A percentile compares a stretch with the other conserved stretches of the same genome.
Evolutionary conservation across 2,329 filamentous ascomycete species (phyloP).

Genomic region (Sporothrix protearum): DNA sequence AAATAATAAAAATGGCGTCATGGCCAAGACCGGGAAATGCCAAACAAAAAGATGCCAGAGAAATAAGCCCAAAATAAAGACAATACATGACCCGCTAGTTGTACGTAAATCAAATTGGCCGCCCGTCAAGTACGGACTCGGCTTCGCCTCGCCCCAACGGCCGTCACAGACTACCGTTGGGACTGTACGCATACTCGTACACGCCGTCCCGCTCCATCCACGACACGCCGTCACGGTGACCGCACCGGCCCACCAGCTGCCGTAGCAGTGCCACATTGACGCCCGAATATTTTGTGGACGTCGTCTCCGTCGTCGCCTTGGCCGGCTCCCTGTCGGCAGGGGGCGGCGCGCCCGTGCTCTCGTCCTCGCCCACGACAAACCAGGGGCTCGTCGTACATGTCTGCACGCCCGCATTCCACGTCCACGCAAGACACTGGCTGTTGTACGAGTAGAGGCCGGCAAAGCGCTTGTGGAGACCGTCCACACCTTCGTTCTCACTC

Average conservation of each 20-base stretch:
- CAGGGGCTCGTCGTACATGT: constrained; percentile 49
- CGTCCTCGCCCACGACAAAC: constrained; percentile 45
- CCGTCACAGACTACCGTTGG: background rate
- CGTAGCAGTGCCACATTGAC: constrained; percentile 35
- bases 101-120: background rate
- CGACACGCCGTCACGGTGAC: constrained; percentile 16
- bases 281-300: constrained; percentile 37
- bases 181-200: constrained; percentile 20
- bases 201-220: constrained; percentile 17
- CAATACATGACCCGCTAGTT: background rate
- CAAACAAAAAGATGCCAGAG: background rate
- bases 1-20: background rate
- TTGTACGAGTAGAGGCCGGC: background rate
- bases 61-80: background rate
- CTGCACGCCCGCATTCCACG: constrained; percentile 42
- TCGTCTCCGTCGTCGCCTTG: background rate
- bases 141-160: background rate
- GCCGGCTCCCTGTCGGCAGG: background rate
- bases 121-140: background rate
- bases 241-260: constrained; percentile 21
- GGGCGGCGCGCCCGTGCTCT: background rate
- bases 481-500: background rate
- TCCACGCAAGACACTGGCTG: constrained; percentile 49
- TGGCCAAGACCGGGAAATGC: background rate
- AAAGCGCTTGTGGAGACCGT: background rate